Evolutionary conservation across 169 alveolate genomes (phyloP).

Genomic region (Cryptosporidium felis): DNA sequence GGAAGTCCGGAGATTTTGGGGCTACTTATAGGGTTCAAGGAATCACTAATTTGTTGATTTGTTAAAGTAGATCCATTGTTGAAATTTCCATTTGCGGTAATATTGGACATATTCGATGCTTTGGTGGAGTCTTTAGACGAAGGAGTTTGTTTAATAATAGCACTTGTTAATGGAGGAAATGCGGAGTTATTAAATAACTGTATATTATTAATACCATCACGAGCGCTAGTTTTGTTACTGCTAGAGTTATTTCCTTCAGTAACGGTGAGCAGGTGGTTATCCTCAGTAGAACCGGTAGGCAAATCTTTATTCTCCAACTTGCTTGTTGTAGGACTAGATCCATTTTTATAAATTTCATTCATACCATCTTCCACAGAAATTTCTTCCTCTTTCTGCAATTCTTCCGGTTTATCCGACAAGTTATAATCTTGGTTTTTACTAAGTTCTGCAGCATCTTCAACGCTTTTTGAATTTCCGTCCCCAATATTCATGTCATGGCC

Average conservation of each 20-base stretch:
- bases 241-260: neutral
- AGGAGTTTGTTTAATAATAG: conserved; percentile 17
- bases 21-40: neutral
- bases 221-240: neutral
- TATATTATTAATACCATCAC: neutral
- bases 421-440: neutral
- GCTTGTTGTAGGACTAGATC: neutral
- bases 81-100: neutral
- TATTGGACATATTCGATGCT: neutral
- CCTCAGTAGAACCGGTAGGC: neutral
- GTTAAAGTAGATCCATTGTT: neutral
- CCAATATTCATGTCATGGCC: no score
- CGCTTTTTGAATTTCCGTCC: no score
- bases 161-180: conserved; percentile 68
- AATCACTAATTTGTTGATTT: neutral
- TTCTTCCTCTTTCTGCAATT: neutral
- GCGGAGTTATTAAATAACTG: conserved; percentile 61
- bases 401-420: neutral
- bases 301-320: neutral
- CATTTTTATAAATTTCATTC: neutral
- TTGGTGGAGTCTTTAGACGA: conserved; percentile 34
- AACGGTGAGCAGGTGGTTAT: neutral
- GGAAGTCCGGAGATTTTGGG: conserved; percentile 11
- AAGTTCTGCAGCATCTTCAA: neutral
- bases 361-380: neutral